These are phyloP conservation scores for Chalciporus chontae DNA, from an alignment of 768 basidiomycete species.

Conservation along the genomic window DNA sequence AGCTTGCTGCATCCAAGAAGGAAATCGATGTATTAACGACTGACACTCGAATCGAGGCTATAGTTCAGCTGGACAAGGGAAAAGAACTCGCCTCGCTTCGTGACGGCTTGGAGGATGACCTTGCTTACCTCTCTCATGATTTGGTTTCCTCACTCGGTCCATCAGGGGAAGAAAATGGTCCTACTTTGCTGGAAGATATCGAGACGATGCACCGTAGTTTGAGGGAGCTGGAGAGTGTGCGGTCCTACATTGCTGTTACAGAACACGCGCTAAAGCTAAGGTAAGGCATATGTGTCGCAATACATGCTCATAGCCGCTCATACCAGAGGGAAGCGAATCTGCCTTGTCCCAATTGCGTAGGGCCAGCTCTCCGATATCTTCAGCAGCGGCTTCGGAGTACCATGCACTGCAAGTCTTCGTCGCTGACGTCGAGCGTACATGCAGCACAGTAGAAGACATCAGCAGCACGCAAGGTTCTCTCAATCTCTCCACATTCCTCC, in stretches of 20 bases:
- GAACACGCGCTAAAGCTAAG: slow-evolving; percentile 69
- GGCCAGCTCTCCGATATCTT: slow-evolving; percentile 38
- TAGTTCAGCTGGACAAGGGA: slow-evolving; percentile 55
- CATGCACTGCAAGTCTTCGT: slow-evolving; percentile 62
- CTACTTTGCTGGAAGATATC: slow-evolving; percentile 78
- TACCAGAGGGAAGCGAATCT: slow-evolving; percentile 44
- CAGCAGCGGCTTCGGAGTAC: slow-evolving; percentile 52
- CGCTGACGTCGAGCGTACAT: slow-evolving; percentile 41
- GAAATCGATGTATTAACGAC: slow-evolving; percentile 45
- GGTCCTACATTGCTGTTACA: slow-evolving; percentile 71
- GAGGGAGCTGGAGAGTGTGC: slow-evolving; percentile 72
- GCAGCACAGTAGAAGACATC: slow-evolving; percentile 42
- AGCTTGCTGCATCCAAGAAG: slow-evolving; percentile 56
- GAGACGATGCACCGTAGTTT: slow-evolving; percentile 75
- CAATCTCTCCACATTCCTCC: slow-evolving; percentile 59
- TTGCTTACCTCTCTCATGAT: slow-evolving; percentile 61
- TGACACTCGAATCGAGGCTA: slow-evolving; percentile 44
- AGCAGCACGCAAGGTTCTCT: slow-evolving; percentile 47
- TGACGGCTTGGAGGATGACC: slow-evolving; percentile 75
- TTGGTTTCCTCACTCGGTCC: slow-evolving; percentile 52
- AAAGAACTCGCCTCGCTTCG: slow-evolving; percentile 74
- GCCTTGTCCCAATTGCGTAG: slow-evolving; percentile 52
- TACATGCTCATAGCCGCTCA: slow-evolving; percentile 4
- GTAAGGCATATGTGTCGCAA: slow-evolving; percentile 37
- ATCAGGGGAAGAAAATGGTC: slow-evolving; percentile 41